phyloP scores from a whole-genome alignment of 495 filamentous ascomycete genomes.

The Trichoderma erinaceum region DNA sequence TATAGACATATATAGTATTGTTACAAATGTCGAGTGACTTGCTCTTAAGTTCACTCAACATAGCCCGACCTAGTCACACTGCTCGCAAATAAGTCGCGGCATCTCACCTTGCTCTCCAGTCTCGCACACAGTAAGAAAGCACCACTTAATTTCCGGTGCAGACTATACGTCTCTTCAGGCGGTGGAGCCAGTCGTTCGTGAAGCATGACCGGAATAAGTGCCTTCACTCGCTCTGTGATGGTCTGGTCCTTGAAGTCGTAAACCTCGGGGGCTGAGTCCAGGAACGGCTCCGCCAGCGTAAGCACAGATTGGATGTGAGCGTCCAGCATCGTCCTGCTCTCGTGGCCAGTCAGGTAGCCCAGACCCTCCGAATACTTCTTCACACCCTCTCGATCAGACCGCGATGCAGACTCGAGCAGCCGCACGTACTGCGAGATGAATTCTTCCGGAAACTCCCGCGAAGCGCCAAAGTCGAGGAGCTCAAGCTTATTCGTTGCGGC shows the following conservation, averaged over 20 bases:
- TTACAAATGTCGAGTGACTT: neutral
- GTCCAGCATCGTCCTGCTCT: conserved; percentile 74
- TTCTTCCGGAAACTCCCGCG: conserved; percentile 69
- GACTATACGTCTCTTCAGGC: conserved; percentile 94
- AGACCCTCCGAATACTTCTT: conserved; percentile 67
- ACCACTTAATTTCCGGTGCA: conserved; percentile 93
- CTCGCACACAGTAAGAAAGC: conserved; percentile 89
- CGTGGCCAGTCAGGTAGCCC: conserved; percentile 87
- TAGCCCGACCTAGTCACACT: conserved; percentile 49
- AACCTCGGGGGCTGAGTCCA: conserved; percentile 63
- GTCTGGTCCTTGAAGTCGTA: conserved; percentile 94
- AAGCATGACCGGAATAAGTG: conserved; percentile 86
- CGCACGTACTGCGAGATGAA: conserved; percentile 76
- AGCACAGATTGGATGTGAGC: conserved; percentile 78
- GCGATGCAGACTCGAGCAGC: conserved; percentile 71
- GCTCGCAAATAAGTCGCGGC: conserved; percentile 71
- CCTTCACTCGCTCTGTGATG: conserved; percentile 85
- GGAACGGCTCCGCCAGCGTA: conserved; percentile 88
- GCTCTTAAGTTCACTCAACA: neutral
- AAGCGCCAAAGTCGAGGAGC: conserved; percentile 92
- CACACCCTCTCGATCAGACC: conserved; percentile 56
- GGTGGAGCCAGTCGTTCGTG: conserved; percentile 81
- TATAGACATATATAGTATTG: neutral
- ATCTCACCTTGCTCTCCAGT: conserved; percentile 73
- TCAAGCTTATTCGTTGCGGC: conserved; percentile 64